Base-by-base conservation (phyloP, 345 rosid species). In the Bruguiera sexangula region DNA sequence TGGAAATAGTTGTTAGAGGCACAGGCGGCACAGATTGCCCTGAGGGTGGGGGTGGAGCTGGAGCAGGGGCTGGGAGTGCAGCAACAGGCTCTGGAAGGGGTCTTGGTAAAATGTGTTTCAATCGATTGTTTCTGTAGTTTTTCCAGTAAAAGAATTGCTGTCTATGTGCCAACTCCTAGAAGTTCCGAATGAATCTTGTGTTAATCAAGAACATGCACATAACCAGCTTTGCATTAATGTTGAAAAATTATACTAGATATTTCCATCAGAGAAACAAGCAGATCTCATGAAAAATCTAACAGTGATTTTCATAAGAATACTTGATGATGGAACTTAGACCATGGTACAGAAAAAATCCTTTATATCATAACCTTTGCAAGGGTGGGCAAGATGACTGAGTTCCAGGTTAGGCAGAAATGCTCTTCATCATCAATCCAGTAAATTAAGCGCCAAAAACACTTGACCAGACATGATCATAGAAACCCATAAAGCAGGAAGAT, bases 71-170 rank as follows among this genome's bases (percentile, higher is more conserved):
- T 11, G 84, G 69, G 56, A 85, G 84, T 22, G 84, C 84, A 67
- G 88, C 78, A 62, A 69, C 73, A 74, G 89, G 86, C 73, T 96
- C 99, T n/a, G 97, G 97, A 79, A 89, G 95, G 63, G 93, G 88
- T 82, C 92, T 86, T 3, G 97, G 98, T 79, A 86, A 72, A 68
- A 96, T 92, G 88, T 92, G 97, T 76, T 89, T 92, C 82, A 96
- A 71, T 65, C 97, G 77, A 73, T 96, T 96, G 85, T 89, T 96
- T 75, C 97, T 84, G 69, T 96, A 87, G 85, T 96, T 96, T 85
- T 96, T 96, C 99, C 98, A 96, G 75, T 76, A 96, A 75, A 85
- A 96, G 84, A 96, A 96, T 76, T 96, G 97, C 79, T 92, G 98
- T 72, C 99, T 84, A 80, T 96, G 99, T 1, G 89, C 89, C 86